Evolutionary conservation across 176 grass and related monocot genomes (phyloP).

Genomic region (Canna indica): DNA sequence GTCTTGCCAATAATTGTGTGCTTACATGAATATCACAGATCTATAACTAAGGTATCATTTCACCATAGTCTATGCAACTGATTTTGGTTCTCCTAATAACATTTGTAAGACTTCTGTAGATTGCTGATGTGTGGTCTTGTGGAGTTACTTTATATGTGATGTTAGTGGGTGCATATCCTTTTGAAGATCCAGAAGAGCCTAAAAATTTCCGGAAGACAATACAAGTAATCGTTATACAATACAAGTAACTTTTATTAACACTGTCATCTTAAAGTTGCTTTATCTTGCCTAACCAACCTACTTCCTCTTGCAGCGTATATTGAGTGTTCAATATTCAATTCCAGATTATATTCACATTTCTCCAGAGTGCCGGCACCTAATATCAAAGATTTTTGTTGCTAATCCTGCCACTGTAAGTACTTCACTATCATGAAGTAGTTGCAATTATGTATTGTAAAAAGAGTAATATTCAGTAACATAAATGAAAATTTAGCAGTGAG

Average conservation of each 20-base stretch:
- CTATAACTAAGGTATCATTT: not conserved
- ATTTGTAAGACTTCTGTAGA: constrained; percentile 38
- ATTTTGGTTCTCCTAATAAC: not conserved
- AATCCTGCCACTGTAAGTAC: constrained; percentile 40
- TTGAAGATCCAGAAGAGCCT: constrained; percentile 78
- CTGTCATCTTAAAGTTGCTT: not conserved
- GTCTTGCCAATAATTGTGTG: too few species aligned
- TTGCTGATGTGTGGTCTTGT: constrained; percentile 86
- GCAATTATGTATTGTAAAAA: not conserved
- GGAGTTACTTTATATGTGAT: constrained; percentile 92
- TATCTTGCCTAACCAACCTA: constrained; percentile 5
- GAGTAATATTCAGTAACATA: not conserved
- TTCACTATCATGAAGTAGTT: not conserved
- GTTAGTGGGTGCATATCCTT: constrained; percentile 93
- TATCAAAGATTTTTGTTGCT: constrained; percentile 59
- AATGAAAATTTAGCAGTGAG: not conserved
- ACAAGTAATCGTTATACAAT: constrained; percentile 69
- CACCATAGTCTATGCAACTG: not conserved
- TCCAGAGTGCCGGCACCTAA: constrained; percentile 64
- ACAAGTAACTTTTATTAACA: constrained; percentile 38
- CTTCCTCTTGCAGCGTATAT: constrained; percentile 57
- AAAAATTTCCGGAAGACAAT: constrained; percentile 93
- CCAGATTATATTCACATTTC: constrained; percentile 90
- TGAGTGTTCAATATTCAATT: constrained; percentile 90
- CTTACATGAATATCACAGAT: not conserved